A percentile compares a stretch with the other conserved stretches of the same genome.
These are phyloP conservation scores for Backusella mclennaniae DNA, from an alignment of 192 early-diverging fungal genomes.

Conservation along the genomic window DNA sequence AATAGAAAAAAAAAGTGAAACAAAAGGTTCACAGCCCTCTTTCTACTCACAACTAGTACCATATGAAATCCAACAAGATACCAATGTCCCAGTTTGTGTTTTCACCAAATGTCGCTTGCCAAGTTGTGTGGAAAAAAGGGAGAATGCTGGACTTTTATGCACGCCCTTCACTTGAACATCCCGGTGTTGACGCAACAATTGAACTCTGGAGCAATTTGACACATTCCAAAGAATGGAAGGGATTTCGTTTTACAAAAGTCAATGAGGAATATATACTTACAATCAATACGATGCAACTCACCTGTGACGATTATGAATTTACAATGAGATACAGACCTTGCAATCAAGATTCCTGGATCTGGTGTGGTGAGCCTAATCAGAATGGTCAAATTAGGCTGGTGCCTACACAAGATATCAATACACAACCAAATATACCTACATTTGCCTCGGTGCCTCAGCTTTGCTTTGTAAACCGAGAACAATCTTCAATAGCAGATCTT, in stretches of 20 bases:
- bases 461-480: background rate
- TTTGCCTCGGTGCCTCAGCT: slow-evolving; percentile 5
- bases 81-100: background rate
- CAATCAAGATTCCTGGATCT: background rate
- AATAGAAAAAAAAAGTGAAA: background rate
- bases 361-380: background rate
- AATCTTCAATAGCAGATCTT: background rate
- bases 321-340: background rate
- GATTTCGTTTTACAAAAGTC: background rate
- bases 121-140: background rate
- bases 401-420: background rate
- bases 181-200: background rate
- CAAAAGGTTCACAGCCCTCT: background rate
- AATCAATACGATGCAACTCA: background rate
- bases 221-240: background rate
- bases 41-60: background rate
- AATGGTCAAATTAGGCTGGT: slow-evolving; percentile 6
- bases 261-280: background rate
- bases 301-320: background rate
- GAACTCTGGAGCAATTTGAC: slow-evolving; percentile 11
- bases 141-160: background rate
- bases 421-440: background rate
- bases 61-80: background rate
- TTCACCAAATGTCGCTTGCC: background rate
- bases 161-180: background rate